Evolutionary conservation across 176 grass and related monocot genomes (phyloP), one percentile per base, ranked within the genome.

Genomic region (Eleusine coracana): DNA sequence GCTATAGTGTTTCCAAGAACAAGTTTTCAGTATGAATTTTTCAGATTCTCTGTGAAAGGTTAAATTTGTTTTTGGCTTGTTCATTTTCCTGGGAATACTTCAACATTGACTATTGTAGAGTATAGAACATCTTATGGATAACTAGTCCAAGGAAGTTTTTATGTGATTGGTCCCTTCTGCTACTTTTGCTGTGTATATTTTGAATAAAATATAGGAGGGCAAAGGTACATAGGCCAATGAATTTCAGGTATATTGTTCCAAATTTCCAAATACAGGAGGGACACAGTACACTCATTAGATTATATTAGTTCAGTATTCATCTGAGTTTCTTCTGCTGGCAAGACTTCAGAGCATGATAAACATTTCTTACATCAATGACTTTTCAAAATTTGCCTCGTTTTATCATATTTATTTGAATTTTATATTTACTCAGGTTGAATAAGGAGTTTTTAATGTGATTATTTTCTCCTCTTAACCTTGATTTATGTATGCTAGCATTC

Each of bases 161-260:
- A 17, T 74, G 34, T 66, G 44, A 27, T 29, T 66, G 34, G 59
- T 75, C 41, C 29, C 37, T 83, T 41, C 3, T 71, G 13, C 66
- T 85, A 55, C 27, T 77, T 70, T 70, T 59, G 7, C 25, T 37
- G 27, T 50, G 13, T 73, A 64, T 77, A 64, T 83, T 87, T 42
- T 71, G 14, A 20, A 65, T 38, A 72, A 82, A 71, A 20, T 78
- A 42, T 88, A 27, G 18, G 58, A 59, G 10, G 25, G 60, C 20
- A 34, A 54, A 25, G 62, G 18, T 46, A 66, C 4, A 78, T 36
- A 48, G 66, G 46, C 13, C 34, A 78, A 48, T 72, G 48, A 76
- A 38, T 56, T 67, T 31, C 4, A 48, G 58, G 74, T 15, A 58
- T 88, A 36, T 58, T 40, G 65, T 70, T 29, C 15, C 51, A 81